Conservation (phyloP, 129 eudicot genomes). For the Oenanthe sinensis region DNA sequence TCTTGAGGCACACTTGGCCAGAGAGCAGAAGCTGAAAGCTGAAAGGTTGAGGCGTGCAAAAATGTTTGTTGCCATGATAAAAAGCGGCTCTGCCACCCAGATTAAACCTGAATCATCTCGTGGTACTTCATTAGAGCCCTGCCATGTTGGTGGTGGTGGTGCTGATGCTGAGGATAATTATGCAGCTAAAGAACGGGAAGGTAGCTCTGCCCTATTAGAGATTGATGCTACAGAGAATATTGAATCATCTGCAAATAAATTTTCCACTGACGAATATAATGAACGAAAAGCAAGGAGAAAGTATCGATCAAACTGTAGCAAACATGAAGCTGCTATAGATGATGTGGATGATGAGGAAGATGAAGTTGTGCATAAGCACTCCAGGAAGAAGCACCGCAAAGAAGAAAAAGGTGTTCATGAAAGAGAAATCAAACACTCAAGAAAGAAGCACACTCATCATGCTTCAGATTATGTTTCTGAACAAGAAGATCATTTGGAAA, state of each 20-base stretch:
- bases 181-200: constrained; percentile 35
- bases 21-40: constrained; percentile 75
- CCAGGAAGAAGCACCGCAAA: constrained; percentile 21
- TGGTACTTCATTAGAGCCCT: constrained; percentile 57
- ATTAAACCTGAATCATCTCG: constrained; percentile 32
- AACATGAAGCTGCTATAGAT: constrained; percentile 29
- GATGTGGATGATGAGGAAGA: constrained; percentile 24
- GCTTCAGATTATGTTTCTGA: neutral
- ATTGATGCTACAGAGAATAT: constrained; percentile 17
- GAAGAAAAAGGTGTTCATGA: constrained; percentile 21
- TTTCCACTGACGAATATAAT: constrained; percentile 28
- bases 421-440: constrained; percentile 26
- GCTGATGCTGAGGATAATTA: constrained; percentile 16
- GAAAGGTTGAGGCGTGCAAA: constrained; percentile 86
- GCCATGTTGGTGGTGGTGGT: constrained; percentile 18
- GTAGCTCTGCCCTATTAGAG: constrained; percentile 35
- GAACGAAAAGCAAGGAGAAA: constrained; percentile 51
- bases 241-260: constrained; percentile 31
- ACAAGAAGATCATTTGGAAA: constrained; percentile 19
- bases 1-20: constrained; percentile 44
- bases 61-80: constrained; percentile 87
- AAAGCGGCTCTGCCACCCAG: constrained; percentile 49
- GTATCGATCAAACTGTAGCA: constrained; percentile 49
- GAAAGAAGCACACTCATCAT: constrained; percentile 37
- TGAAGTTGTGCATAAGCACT: constrained; percentile 23